These are phyloP conservation scores for Phoma sp. DNA, from an alignment of 2,329 filamentous ascomycete genomes.

Conservation along the genomic window DNA sequence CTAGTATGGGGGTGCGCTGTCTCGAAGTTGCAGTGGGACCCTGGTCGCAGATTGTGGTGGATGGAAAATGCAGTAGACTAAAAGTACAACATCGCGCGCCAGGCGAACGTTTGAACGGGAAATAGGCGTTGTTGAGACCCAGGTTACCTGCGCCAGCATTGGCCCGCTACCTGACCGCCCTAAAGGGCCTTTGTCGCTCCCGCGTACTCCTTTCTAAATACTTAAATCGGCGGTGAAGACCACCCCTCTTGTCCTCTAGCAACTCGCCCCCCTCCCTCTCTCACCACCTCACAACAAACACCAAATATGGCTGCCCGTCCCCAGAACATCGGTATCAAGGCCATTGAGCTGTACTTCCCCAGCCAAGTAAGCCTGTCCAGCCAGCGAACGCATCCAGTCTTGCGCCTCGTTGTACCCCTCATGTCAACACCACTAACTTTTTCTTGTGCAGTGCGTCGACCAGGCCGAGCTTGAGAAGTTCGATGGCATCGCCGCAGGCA, in stretches of 20 bases:
- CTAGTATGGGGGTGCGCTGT: background rate
- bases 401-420: constrained; percentile 19
- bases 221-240: constrained; percentile 49
- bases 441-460: constrained; percentile 57
- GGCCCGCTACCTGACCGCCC: constrained; percentile 47
- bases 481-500: constrained; percentile 60
- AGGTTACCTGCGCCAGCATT: constrained; percentile 36
- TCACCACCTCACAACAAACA: constrained; percentile 20
- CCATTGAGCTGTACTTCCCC: constrained; percentile 63
- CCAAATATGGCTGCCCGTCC: constrained; percentile 55
- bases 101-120: constrained; percentile 24
- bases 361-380: constrained; percentile 54
- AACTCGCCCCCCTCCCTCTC: constrained; percentile 27
- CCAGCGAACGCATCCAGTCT: constrained; percentile 1
- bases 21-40: constrained; percentile 7
- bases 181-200: constrained; percentile 45
- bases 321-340: constrained; percentile 62
- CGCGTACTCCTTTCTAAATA: constrained; percentile 31
- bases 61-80: constrained; percentile 11
- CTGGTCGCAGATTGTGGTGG: background rate
- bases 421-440: constrained; percentile 20
- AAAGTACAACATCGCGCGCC: constrained; percentile 15
- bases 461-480: constrained; percentile 63
- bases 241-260: constrained; percentile 26
- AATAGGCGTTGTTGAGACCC: constrained; percentile 38